Evolutionary conservation across 495 filamentous ascomycete genomes (phyloP).

Genomic region (Lophium mytilinum): DNA sequence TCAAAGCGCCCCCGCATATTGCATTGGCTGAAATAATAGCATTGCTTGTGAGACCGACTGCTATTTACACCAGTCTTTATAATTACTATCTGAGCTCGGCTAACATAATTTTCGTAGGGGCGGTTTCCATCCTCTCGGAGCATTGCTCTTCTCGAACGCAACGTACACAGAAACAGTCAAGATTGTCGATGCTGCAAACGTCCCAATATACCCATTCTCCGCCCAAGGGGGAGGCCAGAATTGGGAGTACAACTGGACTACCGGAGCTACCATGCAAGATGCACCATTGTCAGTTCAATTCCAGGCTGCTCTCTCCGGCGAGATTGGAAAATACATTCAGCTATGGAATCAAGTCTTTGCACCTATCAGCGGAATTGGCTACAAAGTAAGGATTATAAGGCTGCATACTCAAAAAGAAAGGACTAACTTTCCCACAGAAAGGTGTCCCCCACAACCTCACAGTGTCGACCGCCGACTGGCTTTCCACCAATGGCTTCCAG

Average conservation of each 20-base stretch:
- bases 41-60: no score
- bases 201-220: conserved; percentile 8
- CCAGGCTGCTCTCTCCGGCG: background rate
- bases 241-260: conserved; percentile 18
- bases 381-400: conserved; percentile 10
- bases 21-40: no score
- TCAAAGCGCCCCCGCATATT: no score
- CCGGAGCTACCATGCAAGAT: conserved; percentile 1
- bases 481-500: conserved; percentile 16
- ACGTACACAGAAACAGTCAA: conserved; percentile 19
- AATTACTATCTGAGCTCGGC: background rate
- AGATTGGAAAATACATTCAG: conserved; percentile 16
- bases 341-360: conserved; percentile 16
- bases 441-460: conserved; percentile 21
- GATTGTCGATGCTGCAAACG: conserved; percentile 13
- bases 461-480: conserved; percentile 17
- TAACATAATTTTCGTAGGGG: conserved; percentile 15
- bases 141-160: conserved; percentile 22
- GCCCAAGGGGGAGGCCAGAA: conserved; percentile 9
- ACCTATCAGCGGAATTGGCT: conserved; percentile 12
- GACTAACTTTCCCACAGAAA: conserved; percentile 16
- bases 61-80: no score
- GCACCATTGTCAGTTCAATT: conserved; percentile 2
- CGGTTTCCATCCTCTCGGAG: conserved; percentile 22
- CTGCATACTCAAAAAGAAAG: background rate